Evolutionary conservation across 164 flowering plant genomes (phyloP), one percentile per base, ranked within the genome.

Genomic region (Santalum album): DNA sequence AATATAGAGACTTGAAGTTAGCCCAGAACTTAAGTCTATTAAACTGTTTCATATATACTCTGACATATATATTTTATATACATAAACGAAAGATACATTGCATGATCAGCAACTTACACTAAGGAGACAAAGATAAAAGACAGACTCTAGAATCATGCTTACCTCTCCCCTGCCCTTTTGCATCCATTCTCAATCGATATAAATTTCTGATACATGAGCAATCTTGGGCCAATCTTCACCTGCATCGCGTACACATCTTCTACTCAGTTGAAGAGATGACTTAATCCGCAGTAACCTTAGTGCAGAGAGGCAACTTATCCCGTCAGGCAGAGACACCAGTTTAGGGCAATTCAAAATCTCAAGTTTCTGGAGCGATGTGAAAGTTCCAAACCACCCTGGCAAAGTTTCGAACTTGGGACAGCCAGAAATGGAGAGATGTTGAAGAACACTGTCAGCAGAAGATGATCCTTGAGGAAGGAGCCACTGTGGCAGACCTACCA

Each of bases 401-500:
- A 36, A 36, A 5, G 15, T 6, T 14, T 7, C 12, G 15, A 36
- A 14, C 12, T 12, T 12, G 15, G 40, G 40, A 36, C 40, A 36
- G 40, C 15, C 15, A 36, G 40, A 6, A 36, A 36, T 36, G 16
- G 40, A 36, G 15, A 36, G 40, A 14, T 36, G 16, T 14, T 36
- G 40, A 1, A 36, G 15, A 15, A 15, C 12, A 15, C 16, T 36
- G 2, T 7, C 40, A 36, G 40, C 16, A 12, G 40, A 6, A 36
- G 40, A 7, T 5, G 40, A 36, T 12, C 15, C 15, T 15, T 14
- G 40, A 36, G 15, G 40, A 15, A 36, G 38, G 12, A 55, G 7
- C 58, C 49, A 42, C 18, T 19, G 5, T 2, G 58, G 49, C 58
- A 55, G 40, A 43, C 36, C 14, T n/a, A 1, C 24, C 23, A 55